These are phyloP conservation scores for Penicillium sp. DNA, from an alignment of 2,329 filamentous ascomycete genomes.

Conservation along the genomic window DNA sequence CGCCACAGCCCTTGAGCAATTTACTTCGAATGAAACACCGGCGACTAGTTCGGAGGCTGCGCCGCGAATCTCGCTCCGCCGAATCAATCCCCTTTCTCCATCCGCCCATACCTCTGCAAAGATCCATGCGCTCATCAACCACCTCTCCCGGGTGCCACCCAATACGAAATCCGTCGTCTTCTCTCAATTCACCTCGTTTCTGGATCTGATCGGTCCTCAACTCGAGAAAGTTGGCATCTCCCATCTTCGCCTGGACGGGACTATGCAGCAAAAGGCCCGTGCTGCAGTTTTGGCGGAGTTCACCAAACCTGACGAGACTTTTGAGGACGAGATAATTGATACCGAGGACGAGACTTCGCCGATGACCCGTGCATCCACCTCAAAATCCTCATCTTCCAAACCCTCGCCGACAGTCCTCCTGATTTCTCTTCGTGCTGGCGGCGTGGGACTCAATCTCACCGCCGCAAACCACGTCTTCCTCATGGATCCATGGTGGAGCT, in stretches of 20 bases:
- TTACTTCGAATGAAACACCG: slow-evolving; percentile 43
- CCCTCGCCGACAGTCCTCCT: slow-evolving; percentile 60
- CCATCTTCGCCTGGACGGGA: slow-evolving; percentile 85
- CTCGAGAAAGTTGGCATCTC: slow-evolving; percentile 68
- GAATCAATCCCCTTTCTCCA: slow-evolving; percentile 62
- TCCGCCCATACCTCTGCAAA: slow-evolving; percentile 69
- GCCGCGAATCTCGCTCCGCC: slow-evolving; percentile 58
- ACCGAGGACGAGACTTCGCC: slow-evolving; percentile 33
- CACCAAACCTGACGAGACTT: slow-evolving; percentile 45
- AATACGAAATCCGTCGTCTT: slow-evolving; percentile 87
- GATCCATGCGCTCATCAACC: slow-evolving; percentile 71
- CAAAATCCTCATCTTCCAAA: slow-evolving; percentile 14
- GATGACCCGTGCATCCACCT: too few species aligned
- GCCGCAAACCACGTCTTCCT: slow-evolving; percentile 87
- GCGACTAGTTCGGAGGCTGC: slow-evolving; percentile 33
- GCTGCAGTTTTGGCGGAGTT: slow-evolving; percentile 77
- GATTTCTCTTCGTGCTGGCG: slow-evolving; percentile 81
- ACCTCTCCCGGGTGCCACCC: slow-evolving; percentile 69
- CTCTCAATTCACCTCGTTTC: slow-evolving; percentile 94
- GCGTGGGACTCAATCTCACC: slow-evolving; percentile 90
- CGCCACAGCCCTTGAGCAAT: slow-evolving; percentile 45
- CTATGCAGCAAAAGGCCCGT: slow-evolving; percentile 80
- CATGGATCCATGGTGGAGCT: slow-evolving; percentile 99
- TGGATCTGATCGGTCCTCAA: slow-evolving; percentile 83
- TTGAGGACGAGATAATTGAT: slow-evolving; percentile 36